A percentile compares a stretch with the other conserved stretches of the same genome.
Evolutionary conservation across 78 protist species (phyloP).

Genomic region (Speleostelium caveatum): DNA sequence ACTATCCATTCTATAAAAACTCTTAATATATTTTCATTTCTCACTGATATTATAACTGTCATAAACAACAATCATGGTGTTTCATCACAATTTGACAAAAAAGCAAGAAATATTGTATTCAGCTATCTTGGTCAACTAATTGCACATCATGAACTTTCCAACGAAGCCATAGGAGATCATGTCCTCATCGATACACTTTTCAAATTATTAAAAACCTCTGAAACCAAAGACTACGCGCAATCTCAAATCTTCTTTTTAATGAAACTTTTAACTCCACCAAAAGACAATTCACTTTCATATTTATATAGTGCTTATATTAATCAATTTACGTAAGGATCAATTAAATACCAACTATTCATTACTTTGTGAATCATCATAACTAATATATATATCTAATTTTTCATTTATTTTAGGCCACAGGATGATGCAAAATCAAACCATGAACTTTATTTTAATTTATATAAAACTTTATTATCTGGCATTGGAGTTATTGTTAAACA

Average conservation of each 20-base stretch:
- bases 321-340: constrained; percentile 15
- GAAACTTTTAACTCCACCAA: constrained; percentile 14
- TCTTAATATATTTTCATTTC: constrained; percentile 24
- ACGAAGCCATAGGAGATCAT: constrained; percentile 26
- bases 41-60: constrained; percentile 15
- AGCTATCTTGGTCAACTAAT: constrained; percentile 51
- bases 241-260: constrained; percentile 47
- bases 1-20: neutral
- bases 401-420: constrained; percentile 11
- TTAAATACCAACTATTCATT: too few relatives aligned
- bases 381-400: neutral
- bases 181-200: constrained; percentile 34
- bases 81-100: neutral
- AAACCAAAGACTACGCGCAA: constrained; percentile 32
- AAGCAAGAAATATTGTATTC: constrained; percentile 48
- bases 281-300: neutral
- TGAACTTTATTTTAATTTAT: constrained; percentile 40
- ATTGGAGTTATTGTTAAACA: constrained; percentile 35
- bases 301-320: constrained; percentile 27
- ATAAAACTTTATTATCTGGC: constrained; percentile 43
- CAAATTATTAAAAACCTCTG: constrained; percentile 8
- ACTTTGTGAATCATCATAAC: neutral
- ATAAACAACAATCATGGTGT: neutral
- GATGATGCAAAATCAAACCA: neutral
- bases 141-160: constrained; percentile 41